These are phyloP conservation scores for Astragalus glycyphyllos DNA, from an alignment of 306 rosid species.

Conservation along the genomic window DNA sequence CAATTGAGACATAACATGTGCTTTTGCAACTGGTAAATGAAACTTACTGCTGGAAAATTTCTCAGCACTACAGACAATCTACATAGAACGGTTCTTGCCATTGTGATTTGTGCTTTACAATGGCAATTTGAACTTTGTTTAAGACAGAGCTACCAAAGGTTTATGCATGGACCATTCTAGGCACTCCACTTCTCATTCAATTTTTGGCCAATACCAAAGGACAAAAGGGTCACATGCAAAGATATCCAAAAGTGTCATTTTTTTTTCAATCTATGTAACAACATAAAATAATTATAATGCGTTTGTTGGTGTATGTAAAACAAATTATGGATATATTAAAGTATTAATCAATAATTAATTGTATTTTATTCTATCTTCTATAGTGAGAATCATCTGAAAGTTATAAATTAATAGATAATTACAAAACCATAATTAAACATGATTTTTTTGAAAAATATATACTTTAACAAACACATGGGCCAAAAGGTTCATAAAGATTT, in stretches of 20 bases:
- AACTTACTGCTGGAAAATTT: not conserved
- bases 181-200: slow-evolving; percentile 27
- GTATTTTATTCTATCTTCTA: not conserved
- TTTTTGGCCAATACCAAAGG: slow-evolving; percentile 12
- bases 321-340: not conserved
- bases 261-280: not conserved
- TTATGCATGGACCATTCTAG: slow-evolving; percentile 25
- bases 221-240: slow-evolving; percentile 12
- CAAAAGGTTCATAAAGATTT: slow-evolving; percentile 40
- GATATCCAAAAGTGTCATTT: not conserved
- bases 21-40: slow-evolving; percentile 26
- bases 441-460: not conserved
- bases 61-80: not conserved
- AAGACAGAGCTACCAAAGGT: not conserved
- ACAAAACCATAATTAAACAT: slow-evolving; percentile 9
- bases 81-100: not conserved
- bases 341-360: not conserved
- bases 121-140: not conserved
- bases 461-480: slow-evolving; percentile 10
- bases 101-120: not conserved
- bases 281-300: not conserved
- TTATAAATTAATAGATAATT: not conserved
- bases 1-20: slow-evolving; percentile 36
- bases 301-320: slow-evolving; percentile 10
- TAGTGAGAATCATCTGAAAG: not conserved